Evolutionary conservation across 495 filamentous ascomycete species (phyloP).

Genomic region (Tirmania nivea): DNA sequence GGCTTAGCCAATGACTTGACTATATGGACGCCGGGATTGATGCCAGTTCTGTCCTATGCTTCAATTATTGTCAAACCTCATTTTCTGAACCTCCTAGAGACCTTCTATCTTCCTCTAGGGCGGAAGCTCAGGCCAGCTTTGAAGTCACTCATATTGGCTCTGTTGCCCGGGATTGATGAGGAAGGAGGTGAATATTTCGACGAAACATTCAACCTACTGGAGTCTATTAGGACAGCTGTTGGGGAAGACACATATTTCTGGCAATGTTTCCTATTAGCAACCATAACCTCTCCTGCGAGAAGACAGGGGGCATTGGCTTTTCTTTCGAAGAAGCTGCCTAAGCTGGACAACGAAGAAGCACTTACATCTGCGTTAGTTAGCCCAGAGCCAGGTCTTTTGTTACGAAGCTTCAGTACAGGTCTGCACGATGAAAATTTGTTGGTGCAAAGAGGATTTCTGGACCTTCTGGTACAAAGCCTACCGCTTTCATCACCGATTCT

Average conservation of each 20-base stretch:
- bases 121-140: conserved; percentile 59
- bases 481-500: conserved; percentile 72
- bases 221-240: conserved; percentile 51
- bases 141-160: conserved; percentile 64
- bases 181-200: conserved; percentile 96
- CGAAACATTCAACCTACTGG: conserved; percentile 52
- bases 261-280: conserved; percentile 90
- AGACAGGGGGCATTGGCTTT: conserved; percentile 74
- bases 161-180: conserved; percentile 83
- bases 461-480: conserved; percentile 75
- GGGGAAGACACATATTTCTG: conserved; percentile 78
- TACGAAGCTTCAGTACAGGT: conserved; percentile 77
- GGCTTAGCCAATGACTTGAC: conserved; percentile 58
- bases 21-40: conserved; percentile 73
- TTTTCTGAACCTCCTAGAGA: conserved; percentile 67
- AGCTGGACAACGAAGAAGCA: conserved; percentile 38
- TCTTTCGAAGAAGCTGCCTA: conserved; percentile 57
- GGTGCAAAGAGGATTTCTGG: conserved; percentile 81
- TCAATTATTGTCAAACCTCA: conserved; percentile 69
- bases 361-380: conserved; percentile 38
- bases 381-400: conserved; percentile 79
- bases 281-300: conserved; percentile 67
- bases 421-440: conserved; percentile 76
- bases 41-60: conserved; percentile 74
- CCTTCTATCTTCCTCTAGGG: conserved; percentile 49